Evolutionary conservation across 2,329 filamentous ascomycete species (phyloP).

Genomic region (Talaromyces sp.): DNA sequence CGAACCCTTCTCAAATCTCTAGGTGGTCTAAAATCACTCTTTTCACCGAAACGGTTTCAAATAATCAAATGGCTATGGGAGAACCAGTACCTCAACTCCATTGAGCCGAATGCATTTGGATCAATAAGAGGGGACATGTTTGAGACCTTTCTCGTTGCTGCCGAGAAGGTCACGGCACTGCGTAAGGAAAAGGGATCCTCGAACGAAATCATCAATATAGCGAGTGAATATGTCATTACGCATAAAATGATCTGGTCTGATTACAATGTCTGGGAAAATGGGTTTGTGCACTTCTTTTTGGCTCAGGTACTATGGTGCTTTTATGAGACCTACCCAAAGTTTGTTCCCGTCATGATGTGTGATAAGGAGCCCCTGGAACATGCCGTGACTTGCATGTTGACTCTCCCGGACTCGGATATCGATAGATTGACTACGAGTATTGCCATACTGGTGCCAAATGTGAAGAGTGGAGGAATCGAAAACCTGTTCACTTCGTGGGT

Average conservation of each 20-base stretch:
- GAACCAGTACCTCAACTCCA: not conserved
- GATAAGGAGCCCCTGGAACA: conserved; percentile 11
- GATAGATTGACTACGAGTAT: conserved; percentile 2
- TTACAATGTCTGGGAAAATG: not conserved
- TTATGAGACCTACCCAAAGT: conserved; percentile 11
- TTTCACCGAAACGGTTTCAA: conserved; percentile 1
- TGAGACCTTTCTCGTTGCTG: conserved; percentile 7
- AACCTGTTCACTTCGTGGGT: not conserved
- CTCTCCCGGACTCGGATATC: conserved; percentile 12
- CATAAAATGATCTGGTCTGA: not conserved
- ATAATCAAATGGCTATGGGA: conserved; percentile 11
- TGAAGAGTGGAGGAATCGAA: not conserved
- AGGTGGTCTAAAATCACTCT: not conserved
- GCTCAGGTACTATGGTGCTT: conserved; percentile 16
- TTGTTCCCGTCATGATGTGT: not conserved
- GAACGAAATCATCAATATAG: not conserved
- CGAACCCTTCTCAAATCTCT: not conserved
- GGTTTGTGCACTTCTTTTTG: conserved; percentile 4
- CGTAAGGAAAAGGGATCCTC: not conserved
- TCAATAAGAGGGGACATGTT: not conserved
- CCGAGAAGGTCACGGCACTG: conserved; percentile 10
- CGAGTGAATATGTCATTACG: conserved; percentile 7
- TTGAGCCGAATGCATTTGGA: not conserved
- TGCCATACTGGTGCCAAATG: conserved; percentile 1
- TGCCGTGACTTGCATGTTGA: not conserved